Evolutionary conservation across 345 rosid species (phyloP), one percentile per base, ranked within the genome.

Genomic region (Pelargonium nanum): DNA sequence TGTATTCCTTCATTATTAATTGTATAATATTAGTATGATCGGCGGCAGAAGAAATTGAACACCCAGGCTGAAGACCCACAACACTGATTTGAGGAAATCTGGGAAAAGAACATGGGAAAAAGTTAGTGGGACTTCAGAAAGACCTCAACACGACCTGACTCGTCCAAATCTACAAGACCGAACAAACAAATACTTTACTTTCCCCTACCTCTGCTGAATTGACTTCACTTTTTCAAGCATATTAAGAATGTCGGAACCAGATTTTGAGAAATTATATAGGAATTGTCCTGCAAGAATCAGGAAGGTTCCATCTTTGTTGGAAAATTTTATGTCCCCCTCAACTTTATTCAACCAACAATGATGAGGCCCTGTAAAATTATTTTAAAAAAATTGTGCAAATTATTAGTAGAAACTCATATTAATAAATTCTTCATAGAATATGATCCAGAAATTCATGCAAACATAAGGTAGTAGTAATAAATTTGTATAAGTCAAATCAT

Each of bases 331-430:
- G 58, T 70, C 73, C 24, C 66, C 79, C 53, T 66, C 74, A 61
- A 30, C 76, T 57, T 58, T 68, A 76, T 92, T 92, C 63, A 92
- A 70, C 98, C 97, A 92, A 71, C 66, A 76, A 85, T 89, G 86
- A 48, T 79, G 55, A 0, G 74, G 81, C 19, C 96, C 98, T 92
- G 73, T 64, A 55, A 69, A 22, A 34, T 10, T 24, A 26, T 12
- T 21, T 10, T 19, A 13, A 13, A 12, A 24, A 8, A 13, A 56
- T 24, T 24, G 2, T 54, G 53, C 19, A 56, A 22, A 21, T 17
- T 6, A 32, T 5, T 6, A 5, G 40, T n/a, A 8, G 12, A 19
- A 55, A 5, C 5, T 26, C 16, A 6, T 24, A 26, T 16, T 8
- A 25, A 53, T 50, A 24, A 26, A 53, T 22, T 24, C 22, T 56